Evolutionary conservation across 2,329 filamentous ascomycete genomes (phyloP).

Genomic region (Clarireedia homoeocarpa): DNA sequence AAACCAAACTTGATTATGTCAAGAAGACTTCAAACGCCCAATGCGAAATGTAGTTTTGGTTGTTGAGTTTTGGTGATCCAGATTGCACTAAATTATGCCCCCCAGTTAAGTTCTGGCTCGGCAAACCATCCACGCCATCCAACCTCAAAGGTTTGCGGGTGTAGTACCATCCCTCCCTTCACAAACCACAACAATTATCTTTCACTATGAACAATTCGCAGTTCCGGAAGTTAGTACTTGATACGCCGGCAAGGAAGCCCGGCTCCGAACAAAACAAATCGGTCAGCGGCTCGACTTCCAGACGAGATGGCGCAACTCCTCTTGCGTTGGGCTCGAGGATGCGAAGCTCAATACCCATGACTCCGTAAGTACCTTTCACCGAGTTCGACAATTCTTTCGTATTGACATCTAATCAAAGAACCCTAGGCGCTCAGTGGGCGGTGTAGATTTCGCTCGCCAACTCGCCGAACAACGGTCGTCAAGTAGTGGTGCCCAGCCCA

Average conservation of each 20-base stretch:
- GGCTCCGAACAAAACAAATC: conserved; percentile 12
- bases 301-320: conserved; percentile 41
- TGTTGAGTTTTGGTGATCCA: no score
- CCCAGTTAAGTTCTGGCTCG: no score
- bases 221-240: conserved; percentile 72
- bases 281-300: conserved; percentile 24
- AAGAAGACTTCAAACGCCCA: no score
- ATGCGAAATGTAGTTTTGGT: no score
- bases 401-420: background rate
- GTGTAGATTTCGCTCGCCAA: conserved; percentile 73
- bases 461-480: conserved; percentile 56
- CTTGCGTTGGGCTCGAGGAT: conserved; percentile 66
- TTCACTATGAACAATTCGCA: conserved; percentile 84
- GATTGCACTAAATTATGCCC: no score
- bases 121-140: no score
- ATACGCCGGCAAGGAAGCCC: conserved; percentile 37
- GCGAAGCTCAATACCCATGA: conserved; percentile 84
- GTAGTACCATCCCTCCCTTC: background rate
- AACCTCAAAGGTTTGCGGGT: no score
- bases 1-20: no score
- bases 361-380: conserved; percentile 54
- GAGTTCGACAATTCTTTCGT: background rate
- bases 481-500: conserved; percentile 40
- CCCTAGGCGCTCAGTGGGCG: conserved; percentile 28
- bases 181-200: background rate